Evolutionary conservation across 2,329 filamentous ascomycete genomes (phyloP).

Genomic region (Chlorencoelia australis): DNA sequence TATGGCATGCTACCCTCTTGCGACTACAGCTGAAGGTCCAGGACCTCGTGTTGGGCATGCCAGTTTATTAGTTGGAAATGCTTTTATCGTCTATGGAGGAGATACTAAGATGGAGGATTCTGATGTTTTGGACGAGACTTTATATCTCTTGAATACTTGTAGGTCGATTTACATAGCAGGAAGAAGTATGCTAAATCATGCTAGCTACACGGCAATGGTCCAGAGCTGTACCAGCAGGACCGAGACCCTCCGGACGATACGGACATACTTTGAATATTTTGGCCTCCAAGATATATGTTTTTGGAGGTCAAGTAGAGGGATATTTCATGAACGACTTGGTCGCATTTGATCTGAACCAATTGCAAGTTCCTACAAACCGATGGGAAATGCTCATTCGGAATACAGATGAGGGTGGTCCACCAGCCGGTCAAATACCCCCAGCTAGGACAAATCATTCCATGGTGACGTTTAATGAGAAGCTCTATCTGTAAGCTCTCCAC

Average conservation of each 20-base stretch:
- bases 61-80: conserved; percentile 90
- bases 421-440: conserved; percentile 62
- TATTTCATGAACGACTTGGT: conserved; percentile 97
- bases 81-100: conserved; percentile 97
- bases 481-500: conserved; percentile 63
- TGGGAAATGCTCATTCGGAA: conserved; percentile 90
- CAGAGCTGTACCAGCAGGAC: conserved; percentile 76
- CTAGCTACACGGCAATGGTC: conserved; percentile 97
- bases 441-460: conserved; percentile 92
- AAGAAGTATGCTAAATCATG: conserved; percentile 12
- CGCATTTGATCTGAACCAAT: conserved; percentile 88
- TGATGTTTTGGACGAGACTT: conserved; percentile 84
- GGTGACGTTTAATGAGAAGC: conserved; percentile 82
- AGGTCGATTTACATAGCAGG: conserved; percentile 33
- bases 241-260: conserved; percentile 81
- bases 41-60: conserved; percentile 91
- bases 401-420: conserved; percentile 49
- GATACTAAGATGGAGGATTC: conserved; percentile 95
- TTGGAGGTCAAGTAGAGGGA: conserved; percentile 94
- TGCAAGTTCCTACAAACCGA: conserved; percentile 81
- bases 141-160: conserved; percentile 98
- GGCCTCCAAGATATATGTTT: conserved; percentile 94
- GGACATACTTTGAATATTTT: conserved; percentile 95
- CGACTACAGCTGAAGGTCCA: conserved; percentile 86
- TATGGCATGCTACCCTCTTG: conserved; percentile 83